Base-by-base conservation (phyloP, 2,329 filamentous ascomycete genomes). In the Diplodia sapinea region DNA sequence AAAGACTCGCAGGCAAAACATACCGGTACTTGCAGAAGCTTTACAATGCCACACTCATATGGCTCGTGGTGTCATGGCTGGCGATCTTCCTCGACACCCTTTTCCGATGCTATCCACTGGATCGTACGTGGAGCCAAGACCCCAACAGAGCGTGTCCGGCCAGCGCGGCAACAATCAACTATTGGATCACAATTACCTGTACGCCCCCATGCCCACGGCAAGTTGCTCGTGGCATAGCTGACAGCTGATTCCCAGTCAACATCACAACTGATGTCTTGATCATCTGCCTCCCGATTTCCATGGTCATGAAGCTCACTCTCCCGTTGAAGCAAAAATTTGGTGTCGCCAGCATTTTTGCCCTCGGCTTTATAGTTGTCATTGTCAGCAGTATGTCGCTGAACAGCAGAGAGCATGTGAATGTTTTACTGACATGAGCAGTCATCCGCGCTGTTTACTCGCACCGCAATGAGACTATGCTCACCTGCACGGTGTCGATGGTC, bases 1-100 rank as follows among this genome's bases (percentile, higher is more conserved):
- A 81, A 47, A 74, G 74, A 43, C 75, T 81, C 20, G 77, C 79
- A 2, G 76, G 73, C 0, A 76, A 74, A 1, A 76, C 78, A 31
- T 77, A 79, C 0, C 75, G 70, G 31, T 59, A 59, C 11, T 66
- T 81, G 1, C 76, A 80, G 62, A 71, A 72, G 5, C 70, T 81
- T 0, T 81, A 81, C 72, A 81, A 79, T 40, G 57, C 77, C 31
- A 71, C 77, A 0, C 72, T 81, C 1, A 76, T 72, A 1, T 69
- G 77, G 3, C 62, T 81, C 36, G 71, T 64, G 0, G 70, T 72
- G 1, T 76, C 74, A 0, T 81, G 74, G 71, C 69, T 74, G 0
- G 66, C 74, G 13, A 79, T 80, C 31, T 78, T 80, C 67, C 79
- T 80, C 65, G 70, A 80, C 68, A 80, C 79, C 52, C 71, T 80